These are phyloP conservation scores for Penicillium odoratum DNA, from an alignment of 495 filamentous ascomycete species.

Conservation along the genomic window DNA sequence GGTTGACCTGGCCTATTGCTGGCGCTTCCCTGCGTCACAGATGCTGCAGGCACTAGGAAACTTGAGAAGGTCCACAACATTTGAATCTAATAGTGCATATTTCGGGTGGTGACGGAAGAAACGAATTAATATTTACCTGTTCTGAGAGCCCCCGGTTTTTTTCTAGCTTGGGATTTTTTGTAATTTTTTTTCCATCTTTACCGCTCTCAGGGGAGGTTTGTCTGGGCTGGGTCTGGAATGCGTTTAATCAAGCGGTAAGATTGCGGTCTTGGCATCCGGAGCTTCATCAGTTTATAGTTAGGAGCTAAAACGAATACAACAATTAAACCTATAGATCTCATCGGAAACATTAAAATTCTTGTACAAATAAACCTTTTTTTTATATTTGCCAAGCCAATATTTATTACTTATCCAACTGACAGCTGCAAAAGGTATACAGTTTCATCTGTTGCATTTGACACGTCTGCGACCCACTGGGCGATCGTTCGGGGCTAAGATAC, in stretches of 20 bases:
- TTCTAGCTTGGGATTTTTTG: conserved; percentile 7
- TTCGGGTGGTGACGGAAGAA: not conserved
- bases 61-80: not conserved
- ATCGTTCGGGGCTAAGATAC: conserved; percentile 14
- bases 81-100: not conserved
- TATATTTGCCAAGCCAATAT: conserved; percentile 5
- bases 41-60: conserved; percentile 4
- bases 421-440: not conserved
- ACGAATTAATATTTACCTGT: not conserved
- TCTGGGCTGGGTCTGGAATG: conserved; percentile 32
- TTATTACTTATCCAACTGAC: conserved; percentile 4
- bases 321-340: not conserved
- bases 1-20: not conserved
- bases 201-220: conserved; percentile 17
- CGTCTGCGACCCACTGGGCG: conserved; percentile 25
- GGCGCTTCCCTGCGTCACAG: conserved; percentile 5
- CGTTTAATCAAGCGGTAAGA: conserved; percentile 27
- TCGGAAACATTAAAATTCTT: not conserved
- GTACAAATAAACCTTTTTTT: not conserved
- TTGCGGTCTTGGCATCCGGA: conserved; percentile 23
- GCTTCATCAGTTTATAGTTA: conserved; percentile 6
- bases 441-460: conserved; percentile 21
- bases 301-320: not conserved
- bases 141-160: not conserved
- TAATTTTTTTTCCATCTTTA: not conserved